Conservation (phyloP, 306 rosid genomes). For the Cucurbita moschata region DNA sequence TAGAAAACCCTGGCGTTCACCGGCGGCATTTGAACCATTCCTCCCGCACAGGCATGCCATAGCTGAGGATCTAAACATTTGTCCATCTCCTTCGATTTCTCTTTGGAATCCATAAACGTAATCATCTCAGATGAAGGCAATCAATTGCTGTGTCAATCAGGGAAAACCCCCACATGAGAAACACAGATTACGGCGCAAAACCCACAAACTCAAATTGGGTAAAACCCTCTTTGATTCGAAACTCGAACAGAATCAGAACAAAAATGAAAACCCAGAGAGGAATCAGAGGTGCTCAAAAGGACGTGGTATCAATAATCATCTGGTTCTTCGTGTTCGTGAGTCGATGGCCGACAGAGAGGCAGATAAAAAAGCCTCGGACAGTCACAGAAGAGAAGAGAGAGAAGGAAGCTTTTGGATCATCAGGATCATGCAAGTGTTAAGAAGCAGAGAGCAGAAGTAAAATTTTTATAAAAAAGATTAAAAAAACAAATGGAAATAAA, state of each 20-base stretch:
- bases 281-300: not conserved
- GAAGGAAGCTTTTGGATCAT: slow-evolving; percentile 2
- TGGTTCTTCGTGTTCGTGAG: not conserved
- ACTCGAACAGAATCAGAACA: not conserved
- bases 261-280: not conserved
- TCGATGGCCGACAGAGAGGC: slow-evolving; percentile 13
- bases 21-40: slow-evolving; percentile 89
- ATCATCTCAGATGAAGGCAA: slow-evolving; percentile 36
- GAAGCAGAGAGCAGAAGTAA: slow-evolving; percentile 2
- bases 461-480: not conserved
- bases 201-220: not conserved
- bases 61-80: slow-evolving; percentile 71
- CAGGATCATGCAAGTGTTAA: slow-evolving; percentile 10
- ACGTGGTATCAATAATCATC: not conserved
- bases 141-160: not conserved
- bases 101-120: slow-evolving; percentile 75
- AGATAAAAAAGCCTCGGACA: slow-evolving; percentile 11
- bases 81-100: slow-evolving; percentile 51
- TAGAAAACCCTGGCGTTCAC: slow-evolving; percentile 58
- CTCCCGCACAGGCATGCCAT: slow-evolving; percentile 99
- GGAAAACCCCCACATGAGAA: too few species aligned
- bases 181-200: not conserved
- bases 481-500: not conserved
- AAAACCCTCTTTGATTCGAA: not conserved
- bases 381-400: not conserved